A percentile compares a stretch with the other conserved stretches of the same genome.
phyloP scores from a whole-genome alignment of 345 rosid species.

The Lepidium didymum region DNA sequence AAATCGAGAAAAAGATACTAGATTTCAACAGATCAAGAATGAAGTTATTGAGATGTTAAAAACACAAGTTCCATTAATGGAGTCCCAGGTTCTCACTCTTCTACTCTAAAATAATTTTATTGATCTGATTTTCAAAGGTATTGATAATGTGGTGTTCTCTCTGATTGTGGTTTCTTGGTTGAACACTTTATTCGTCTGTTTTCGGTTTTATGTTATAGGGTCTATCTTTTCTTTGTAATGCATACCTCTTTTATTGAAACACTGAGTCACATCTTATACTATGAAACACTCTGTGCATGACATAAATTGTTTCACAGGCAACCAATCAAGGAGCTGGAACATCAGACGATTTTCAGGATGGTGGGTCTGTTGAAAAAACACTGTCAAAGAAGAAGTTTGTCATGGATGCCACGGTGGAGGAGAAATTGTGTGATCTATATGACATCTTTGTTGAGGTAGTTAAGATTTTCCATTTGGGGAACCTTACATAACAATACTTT shows the following conservation, averaged over 20 bases:
- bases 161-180: too few relatives aligned
- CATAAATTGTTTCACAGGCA: constrained; percentile 33
- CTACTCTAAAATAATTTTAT: neutral
- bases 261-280: neutral
- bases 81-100: constrained; percentile 47
- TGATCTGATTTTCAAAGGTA: neutral
- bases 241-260: neutral
- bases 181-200: too few relatives aligned
- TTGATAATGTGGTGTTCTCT: neutral
- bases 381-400: constrained; percentile 42
- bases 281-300: neutral
- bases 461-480: neutral
- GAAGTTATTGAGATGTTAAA: constrained; percentile 79
- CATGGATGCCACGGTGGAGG: constrained; percentile 72
- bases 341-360: constrained; percentile 68
- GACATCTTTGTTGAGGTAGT: constrained; percentile 84
- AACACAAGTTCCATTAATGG: constrained; percentile 42
- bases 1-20: constrained; percentile 75
- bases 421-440: constrained; percentile 88
- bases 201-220: too few relatives aligned
- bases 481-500: neutral
- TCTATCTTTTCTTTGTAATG: too few relatives aligned
- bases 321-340: constrained; percentile 51
- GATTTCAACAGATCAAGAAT: constrained; percentile 70
- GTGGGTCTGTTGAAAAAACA: constrained; percentile 45